Evolutionary conservation across 2,329 filamentous ascomycete species (phyloP), one percentile per base, ranked within the genome.

Genomic region (Helicocarpus griseus): DNA sequence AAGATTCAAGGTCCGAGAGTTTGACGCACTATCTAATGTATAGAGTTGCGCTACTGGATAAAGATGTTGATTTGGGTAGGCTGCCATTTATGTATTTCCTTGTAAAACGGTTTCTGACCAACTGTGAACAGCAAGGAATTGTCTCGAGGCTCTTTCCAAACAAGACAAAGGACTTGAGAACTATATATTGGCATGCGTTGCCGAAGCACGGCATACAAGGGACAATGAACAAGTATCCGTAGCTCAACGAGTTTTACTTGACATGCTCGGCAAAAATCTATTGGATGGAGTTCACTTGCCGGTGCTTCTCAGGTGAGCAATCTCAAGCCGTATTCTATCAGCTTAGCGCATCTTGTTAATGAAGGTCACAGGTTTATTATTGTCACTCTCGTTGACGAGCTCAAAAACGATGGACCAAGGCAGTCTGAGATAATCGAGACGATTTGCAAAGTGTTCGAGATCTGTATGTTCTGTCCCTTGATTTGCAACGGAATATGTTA

Each of bases 131-230:
- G 84, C 84, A n/a, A 66, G 73, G 19, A 75, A 81, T 43, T 87
- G 83, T 60, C 75, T 95, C 2, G 71, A 80, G 24, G 65, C 69
- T 2, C 70, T 95, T 24, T 77, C 75, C 51, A 73, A 73, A n/a
- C 64, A 72, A 5, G 72, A 75, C 0, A 64, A 71, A 0, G 74
- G 77, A 21, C 77, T 83, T 31, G 72, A 74, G 19, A 80, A 81
- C 13, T 79, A 89, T 40, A 73, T 96, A 0, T 89, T 90, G 57
- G 86, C 88, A 1, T 95, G 89, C 59, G 80, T 88, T 21, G 71
- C 88, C 26, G 88, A 94, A 64, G 85, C 88, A 2, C 82, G 89
- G 47, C 74, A 81, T 55, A 71, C 73, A 0, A 80, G 82, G 0
- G 79, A 88, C 54, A 82, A 77, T 48, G 56, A 71, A 0, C 80